Evolutionary conservation across 352 stramenopile genomes (phyloP).

Genomic region (Pythium pyrilobum): DNA sequence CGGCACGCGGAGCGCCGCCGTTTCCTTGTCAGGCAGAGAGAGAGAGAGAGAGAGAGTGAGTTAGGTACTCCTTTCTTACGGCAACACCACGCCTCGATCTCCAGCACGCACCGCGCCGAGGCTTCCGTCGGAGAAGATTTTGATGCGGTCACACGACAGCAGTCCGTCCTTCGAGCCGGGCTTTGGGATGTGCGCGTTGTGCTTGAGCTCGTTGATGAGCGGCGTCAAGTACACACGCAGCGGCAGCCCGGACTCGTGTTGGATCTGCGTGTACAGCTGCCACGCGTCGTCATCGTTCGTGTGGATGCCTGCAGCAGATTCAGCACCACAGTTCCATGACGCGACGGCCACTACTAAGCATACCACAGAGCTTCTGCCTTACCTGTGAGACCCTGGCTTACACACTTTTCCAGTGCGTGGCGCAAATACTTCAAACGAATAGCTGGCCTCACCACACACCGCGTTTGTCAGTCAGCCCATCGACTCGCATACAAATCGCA

Average conservation of each 20-base stretch:
- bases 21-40: conserved; percentile 46
- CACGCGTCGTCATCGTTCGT: conserved; percentile 84
- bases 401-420: conserved; percentile 55
- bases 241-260: conserved; percentile 43
- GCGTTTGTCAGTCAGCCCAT: not conserved
- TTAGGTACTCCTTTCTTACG: not conserved
- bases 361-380: not conserved
- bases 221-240: conserved; percentile 79
- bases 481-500: not conserved
- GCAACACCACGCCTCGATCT: too few species aligned
- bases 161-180: conserved; percentile 41
- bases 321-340: too few species aligned
- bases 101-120: conserved; percentile 73
- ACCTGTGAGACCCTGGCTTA: conserved; percentile 72
- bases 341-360: too few species aligned
- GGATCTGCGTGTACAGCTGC: conserved; percentile 74
- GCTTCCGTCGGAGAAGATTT: conserved; percentile 87
- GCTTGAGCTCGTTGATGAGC: conserved; percentile 54
- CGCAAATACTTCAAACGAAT: conserved; percentile 56
- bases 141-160: conserved; percentile 80
- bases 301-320: conserved; percentile 44
- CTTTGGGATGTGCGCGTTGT: conserved; percentile 30
- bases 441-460: conserved; percentile 18
- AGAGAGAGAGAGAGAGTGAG: not conserved
- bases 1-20: conserved; percentile 63